Conservation (phyloP, 441 rosid species). For the Lepidium campestre region DNA sequence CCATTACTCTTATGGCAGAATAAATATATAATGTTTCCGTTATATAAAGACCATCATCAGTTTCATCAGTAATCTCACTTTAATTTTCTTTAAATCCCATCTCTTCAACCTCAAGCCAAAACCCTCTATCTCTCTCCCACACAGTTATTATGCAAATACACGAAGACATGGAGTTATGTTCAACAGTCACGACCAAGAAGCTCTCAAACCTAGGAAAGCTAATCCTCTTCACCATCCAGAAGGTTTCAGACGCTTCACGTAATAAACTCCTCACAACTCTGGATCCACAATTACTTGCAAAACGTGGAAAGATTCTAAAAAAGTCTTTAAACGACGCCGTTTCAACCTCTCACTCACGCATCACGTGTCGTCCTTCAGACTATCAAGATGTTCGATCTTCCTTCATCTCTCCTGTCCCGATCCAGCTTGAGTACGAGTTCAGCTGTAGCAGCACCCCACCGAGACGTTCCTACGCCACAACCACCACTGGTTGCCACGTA, state of each 20-base stretch:
- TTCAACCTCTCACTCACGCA: slow-evolving; percentile 34
- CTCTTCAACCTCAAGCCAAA: slow-evolving; percentile 8
- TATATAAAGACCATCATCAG: slow-evolving; percentile 25
- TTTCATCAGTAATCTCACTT: slow-evolving; percentile 22
- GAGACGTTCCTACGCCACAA: slow-evolving; percentile 29
- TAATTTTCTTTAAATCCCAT: slow-evolving; percentile 15
- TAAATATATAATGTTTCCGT: slow-evolving; percentile 22
- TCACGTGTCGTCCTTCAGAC: slow-evolving; percentile 50
- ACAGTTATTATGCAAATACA: slow-evolving; percentile 18
- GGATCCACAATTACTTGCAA: slow-evolving; percentile 42
- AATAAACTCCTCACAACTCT: slow-evolving; percentile 38
- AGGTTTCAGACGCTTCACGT: slow-evolving; percentile 46
- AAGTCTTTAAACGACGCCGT: slow-evolving; percentile 54
- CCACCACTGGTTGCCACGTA: slow-evolving; percentile 20
- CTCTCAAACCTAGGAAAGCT: slow-evolving; percentile 39
- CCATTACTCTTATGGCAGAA: neutral
- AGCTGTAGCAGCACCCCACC: slow-evolving; percentile 75
- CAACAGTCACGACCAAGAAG: slow-evolving; percentile 43
- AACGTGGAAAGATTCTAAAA: slow-evolving; percentile 56
- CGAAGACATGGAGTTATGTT: slow-evolving; percentile 36
- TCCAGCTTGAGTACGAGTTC: slow-evolving; percentile 62
- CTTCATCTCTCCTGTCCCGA: slow-evolving; percentile 46
- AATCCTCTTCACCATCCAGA: slow-evolving; percentile 40
- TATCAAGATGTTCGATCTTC: slow-evolving; percentile 30
- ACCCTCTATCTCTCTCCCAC: slow-evolving; percentile 1